phyloP scores from a whole-genome alignment of 2,329 filamentous ascomycete species.

The Dactylellina parvicollis region DNA sequence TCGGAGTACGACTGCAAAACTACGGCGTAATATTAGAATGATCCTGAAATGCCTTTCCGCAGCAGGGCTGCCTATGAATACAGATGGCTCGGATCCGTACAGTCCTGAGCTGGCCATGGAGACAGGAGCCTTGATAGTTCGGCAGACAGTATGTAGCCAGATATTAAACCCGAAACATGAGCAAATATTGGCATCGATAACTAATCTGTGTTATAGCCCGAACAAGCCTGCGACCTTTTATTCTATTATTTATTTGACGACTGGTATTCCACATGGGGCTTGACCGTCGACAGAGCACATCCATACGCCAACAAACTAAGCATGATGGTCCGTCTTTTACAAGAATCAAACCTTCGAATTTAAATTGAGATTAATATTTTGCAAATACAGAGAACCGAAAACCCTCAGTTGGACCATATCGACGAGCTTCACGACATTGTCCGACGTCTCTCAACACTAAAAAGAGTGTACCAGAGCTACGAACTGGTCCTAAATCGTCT shows the following conservation, averaged over 20 bases:
- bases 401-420: conserved; percentile 63
- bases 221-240: conserved; percentile 69
- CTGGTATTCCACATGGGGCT: conserved; percentile 71
- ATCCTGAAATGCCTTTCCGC: conserved; percentile 56
- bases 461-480: conserved; percentile 71
- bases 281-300: conserved; percentile 69
- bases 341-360: neutral
- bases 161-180: neutral
- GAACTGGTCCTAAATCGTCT: conserved; percentile 71
- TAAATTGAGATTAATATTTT: neutral
- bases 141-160: conserved; percentile 56
- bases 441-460: conserved; percentile 70
- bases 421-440: conserved; percentile 69
- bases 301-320: conserved; percentile 66
- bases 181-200: neutral
- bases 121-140: conserved; percentile 59
- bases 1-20: conserved; percentile 54
- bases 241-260: conserved; percentile 76
- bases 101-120: conserved; percentile 61
- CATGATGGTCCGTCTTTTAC: conserved; percentile 11
- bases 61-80: conserved; percentile 61
- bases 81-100: conserved; percentile 63
- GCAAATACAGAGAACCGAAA: conserved; percentile 31
- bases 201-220: conserved; percentile 28
- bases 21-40: conserved; percentile 56